These are phyloP conservation scores for Tolypocladium endophyticum DNA, from an alignment of 2,329 filamentous ascomycete genomes.

Conservation along the genomic window DNA sequence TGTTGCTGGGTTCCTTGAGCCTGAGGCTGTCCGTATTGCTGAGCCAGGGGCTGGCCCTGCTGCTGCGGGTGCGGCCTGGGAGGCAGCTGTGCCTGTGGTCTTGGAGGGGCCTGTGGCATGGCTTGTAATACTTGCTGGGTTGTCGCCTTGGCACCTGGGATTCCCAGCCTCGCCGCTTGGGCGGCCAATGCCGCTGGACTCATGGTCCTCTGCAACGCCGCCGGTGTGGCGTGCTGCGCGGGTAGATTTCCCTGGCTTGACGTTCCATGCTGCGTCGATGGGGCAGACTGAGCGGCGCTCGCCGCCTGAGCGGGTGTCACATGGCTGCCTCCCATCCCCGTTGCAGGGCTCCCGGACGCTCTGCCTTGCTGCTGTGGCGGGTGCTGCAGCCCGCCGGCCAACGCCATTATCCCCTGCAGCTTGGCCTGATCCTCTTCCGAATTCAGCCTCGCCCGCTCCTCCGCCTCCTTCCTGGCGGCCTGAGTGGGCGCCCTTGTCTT, in stretches of 20 bases:
- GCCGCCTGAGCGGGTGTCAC: conserved; percentile 23
- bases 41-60: conserved; percentile 2
- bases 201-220: conserved; percentile 1
- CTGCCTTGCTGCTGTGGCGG: conserved; percentile 15
- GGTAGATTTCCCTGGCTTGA: conserved; percentile 3
- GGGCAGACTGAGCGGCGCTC: conserved; percentile 12
- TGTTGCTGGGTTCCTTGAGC: conserved; percentile 9
- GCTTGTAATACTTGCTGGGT: conserved; percentile 20
- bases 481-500: conserved; percentile 74
- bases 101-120: conserved; percentile 14
- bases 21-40: neutral
- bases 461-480: conserved; percentile 58
- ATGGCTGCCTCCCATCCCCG: conserved; percentile 16
- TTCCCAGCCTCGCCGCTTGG: conserved; percentile 12
- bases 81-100: conserved; percentile 17
- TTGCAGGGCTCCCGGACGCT: conserved; percentile 11
- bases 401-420: conserved; percentile 48
- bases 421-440: conserved; percentile 50
- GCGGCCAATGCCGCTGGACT: conserved; percentile 12
- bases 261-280: conserved; percentile 6
- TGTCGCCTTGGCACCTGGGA: conserved; percentile 14
- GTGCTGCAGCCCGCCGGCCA: conserved; percentile 42
- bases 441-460: conserved; percentile 48
- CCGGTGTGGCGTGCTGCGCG: conserved; percentile 7
- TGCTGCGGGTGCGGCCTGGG: conserved; percentile 17